Percentiles rank a stretch among this genome's conserved stretches.
These are phyloP conservation scores for Porodaedalea pini DNA, from an alignment of 1,284 basidiomycete species.

Conservation along the genomic window DNA sequence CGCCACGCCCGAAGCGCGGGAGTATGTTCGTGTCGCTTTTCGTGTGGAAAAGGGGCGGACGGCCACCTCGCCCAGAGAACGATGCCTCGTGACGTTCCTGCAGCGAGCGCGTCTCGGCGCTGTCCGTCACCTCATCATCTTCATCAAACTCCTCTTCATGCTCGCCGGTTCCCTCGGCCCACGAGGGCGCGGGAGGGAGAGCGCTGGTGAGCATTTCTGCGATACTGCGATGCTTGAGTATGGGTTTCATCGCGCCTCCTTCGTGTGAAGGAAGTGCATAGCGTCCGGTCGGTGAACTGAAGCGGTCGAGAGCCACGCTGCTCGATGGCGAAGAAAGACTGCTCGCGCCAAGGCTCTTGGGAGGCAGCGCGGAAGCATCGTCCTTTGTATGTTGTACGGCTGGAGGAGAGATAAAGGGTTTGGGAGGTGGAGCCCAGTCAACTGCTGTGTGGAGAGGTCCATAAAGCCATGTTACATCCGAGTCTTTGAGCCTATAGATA, in stretches of 20 bases:
- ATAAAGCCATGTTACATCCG: constrained; percentile 98
- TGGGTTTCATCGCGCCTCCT: constrained; percentile 68
- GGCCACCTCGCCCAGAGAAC: constrained; percentile 22
- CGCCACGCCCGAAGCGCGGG: constrained; percentile 13
- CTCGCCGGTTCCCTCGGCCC: constrained; percentile 35
- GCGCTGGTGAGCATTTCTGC: constrained; percentile 78
- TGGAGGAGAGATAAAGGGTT: constrained; percentile 31
- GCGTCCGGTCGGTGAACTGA: constrained; percentile 1
- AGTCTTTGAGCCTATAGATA: constrained; percentile 89
- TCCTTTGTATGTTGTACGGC: constrained; percentile 22
- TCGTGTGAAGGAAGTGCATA: constrained; percentile 3
- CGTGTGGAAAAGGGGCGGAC: constrained; percentile 68
- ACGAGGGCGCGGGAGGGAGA: constrained; percentile 51
- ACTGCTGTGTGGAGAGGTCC: constrained; percentile 92
- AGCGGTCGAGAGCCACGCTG: constrained; percentile 8
- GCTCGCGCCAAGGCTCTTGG: constrained; percentile 34
- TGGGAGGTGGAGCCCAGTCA: constrained; percentile 63
- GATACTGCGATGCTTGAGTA: constrained; percentile 94
- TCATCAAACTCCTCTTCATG: constrained; percentile 31
- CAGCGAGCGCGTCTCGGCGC: constrained; percentile 27
- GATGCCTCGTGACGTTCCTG: constrained; percentile 22
- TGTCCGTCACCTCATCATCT: constrained; percentile 33
- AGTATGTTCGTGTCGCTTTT: constrained; percentile 80
- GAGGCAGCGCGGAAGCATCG: constrained; percentile 29
- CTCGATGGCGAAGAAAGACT: constrained; percentile 18